Conservation (phyloP, 192 early-diverging fungal species). For the Coemansia sp. region DNA sequence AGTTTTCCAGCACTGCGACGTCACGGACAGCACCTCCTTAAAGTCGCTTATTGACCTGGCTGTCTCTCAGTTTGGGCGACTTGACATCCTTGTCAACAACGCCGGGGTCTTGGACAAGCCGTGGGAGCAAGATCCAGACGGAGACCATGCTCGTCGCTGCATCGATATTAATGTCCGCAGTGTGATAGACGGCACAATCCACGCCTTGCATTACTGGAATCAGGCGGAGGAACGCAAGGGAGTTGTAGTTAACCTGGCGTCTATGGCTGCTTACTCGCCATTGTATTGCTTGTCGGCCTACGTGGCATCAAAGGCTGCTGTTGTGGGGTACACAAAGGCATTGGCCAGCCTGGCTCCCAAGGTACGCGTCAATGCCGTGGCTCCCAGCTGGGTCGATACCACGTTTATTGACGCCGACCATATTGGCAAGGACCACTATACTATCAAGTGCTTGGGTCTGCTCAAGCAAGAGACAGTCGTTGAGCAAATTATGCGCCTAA, state of each 20-base stretch:
- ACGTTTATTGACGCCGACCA: conserved; percentile 44
- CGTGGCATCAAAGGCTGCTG: conserved; percentile 73
- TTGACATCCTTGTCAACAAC: conserved; percentile 64
- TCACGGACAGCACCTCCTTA: conserved; percentile 29
- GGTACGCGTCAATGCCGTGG: conserved; percentile 65
- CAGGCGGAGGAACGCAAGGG: conserved; percentile 50
- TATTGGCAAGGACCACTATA: conserved; percentile 32
- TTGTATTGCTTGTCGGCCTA: conserved; percentile 62
- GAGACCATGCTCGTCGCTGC: conserved; percentile 57
- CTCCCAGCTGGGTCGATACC: conserved; percentile 58
- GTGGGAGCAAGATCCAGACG: conserved; percentile 38
- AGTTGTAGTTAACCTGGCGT: conserved; percentile 72
- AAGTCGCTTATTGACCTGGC: conserved; percentile 51
- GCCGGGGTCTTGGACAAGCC: conserved; percentile 57
- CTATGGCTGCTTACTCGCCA: conserved; percentile 61
- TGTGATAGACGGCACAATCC: conserved; percentile 68
- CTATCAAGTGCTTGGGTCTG: conserved; percentile 15
- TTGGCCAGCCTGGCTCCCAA: conserved; percentile 42
- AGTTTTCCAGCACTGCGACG: conserved; percentile 58
- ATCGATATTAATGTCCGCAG: conserved; percentile 71
- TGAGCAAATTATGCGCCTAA: conserved; percentile 58
- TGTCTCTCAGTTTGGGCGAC: conserved; percentile 55
- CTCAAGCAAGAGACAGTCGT: conserved; percentile 43
- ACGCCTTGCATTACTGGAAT: conserved; percentile 63
- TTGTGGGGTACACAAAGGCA: conserved; percentile 58